phyloP scores from a whole-genome alignment of 1,284 basidiomycete species.

The Apiotrichum gracile region DNA sequence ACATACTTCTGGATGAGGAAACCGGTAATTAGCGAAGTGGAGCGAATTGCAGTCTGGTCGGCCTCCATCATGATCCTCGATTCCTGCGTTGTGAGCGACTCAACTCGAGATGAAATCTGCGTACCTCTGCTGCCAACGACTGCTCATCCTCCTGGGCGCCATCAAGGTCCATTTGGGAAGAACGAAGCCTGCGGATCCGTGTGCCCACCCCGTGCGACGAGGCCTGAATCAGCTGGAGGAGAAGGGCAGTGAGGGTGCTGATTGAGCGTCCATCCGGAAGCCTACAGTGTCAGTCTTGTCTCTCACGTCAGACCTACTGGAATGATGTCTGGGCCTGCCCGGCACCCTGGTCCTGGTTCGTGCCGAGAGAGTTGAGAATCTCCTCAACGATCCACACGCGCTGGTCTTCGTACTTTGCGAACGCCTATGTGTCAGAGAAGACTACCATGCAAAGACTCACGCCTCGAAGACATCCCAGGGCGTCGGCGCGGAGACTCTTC shows the following conservation, averaged over 20 bases:
- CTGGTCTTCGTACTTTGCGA: constrained; percentile 82
- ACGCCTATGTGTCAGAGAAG: constrained; percentile 56
- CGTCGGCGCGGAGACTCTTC: constrained; percentile 73
- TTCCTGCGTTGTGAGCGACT: not conserved
- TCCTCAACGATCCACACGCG: constrained; percentile 95
- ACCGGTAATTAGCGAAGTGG: constrained; percentile 72
- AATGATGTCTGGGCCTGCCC: constrained; percentile 70
- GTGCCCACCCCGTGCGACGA: constrained; percentile 67
- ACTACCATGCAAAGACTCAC: constrained; percentile 51
- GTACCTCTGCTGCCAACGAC: not conserved
- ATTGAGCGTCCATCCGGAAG: constrained; percentile 60
- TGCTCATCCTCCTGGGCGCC: constrained; percentile 23
- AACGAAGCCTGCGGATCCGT: constrained; percentile 38
- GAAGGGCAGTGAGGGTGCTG: constrained; percentile 81
- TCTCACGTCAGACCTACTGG: constrained; percentile 52
- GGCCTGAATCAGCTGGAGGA: constrained; percentile 93
- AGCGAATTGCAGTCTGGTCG: constrained; percentile 71
- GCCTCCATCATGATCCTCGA: constrained; percentile 13
- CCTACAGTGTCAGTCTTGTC: constrained; percentile 19
- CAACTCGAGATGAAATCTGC: not conserved
- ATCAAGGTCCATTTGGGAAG: constrained; percentile 58
- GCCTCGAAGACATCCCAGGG: constrained; percentile 71
- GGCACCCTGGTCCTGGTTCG: constrained; percentile 79
- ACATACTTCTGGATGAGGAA: constrained; percentile 72
- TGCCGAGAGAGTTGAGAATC: constrained; percentile 80